Base-by-base conservation (phyloP, 352 stramenopile genomes). In the Pythium vanterpoolii region DNA sequence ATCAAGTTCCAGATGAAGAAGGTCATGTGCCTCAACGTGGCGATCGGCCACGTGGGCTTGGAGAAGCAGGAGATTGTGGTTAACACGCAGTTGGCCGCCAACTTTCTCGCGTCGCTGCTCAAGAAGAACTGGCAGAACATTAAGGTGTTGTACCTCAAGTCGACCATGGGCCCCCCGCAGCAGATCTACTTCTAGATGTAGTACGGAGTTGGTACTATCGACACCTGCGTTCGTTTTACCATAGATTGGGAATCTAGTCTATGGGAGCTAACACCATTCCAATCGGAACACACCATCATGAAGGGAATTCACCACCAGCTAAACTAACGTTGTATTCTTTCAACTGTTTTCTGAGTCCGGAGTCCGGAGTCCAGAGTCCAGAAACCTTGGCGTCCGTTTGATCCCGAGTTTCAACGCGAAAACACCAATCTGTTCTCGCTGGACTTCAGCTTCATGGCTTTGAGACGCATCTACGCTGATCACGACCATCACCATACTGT, bases 1-100 rank as follows among this genome's bases (percentile, higher is more conserved):
- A 99, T 99, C 90, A 99, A 99, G 92, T 99, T 99, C 89, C 98
- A 99, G 90, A 99, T 99, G 97, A 99, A 99, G 95, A 99, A 99
- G 89, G 98, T 99, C 63, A 98, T 99, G 93, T 99, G 97, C 86
- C 76, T 99, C 14, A 99, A 98, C 79, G 94, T 99, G 44, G 95
- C 97, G 66, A 97, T 99, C 55, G 98, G 93, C 74, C 98, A 99
- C 84, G 93, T 99, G 27, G 77, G 81, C 14, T 93, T 98, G 52
- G 75, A 85, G 14, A 87, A 96, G 82, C 81, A 99, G 69, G 83
- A 99, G 71, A 98, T 99, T 62, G 79, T 98, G 66, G 92, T 98
- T 56, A 99, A 99, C 91, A 98, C 97, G 40, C 93, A 99, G 76
- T 76, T 99, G 62, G 91, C 96, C 64, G 89, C 96, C 55, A 99